A percentile compares a stretch with the other conserved stretches of the same genome.
Evolutionary conservation across 176 grass and related monocot species (phyloP).

Genomic region (Hyparrhenia diplandra): DNA sequence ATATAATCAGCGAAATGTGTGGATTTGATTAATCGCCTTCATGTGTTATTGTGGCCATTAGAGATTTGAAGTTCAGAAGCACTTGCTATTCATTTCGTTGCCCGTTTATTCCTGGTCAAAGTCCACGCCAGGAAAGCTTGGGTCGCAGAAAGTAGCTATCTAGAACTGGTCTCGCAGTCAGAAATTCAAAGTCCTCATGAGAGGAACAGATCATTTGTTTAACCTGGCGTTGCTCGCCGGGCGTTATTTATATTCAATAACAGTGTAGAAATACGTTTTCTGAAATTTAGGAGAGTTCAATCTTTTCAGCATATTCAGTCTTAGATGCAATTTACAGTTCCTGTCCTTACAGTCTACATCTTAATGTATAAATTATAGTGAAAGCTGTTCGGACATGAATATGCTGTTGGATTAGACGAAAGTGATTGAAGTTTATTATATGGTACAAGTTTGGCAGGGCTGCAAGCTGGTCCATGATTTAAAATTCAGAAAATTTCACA

Average conservation of each 20-base stretch:
- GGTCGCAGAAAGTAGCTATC: constrained; percentile 21
- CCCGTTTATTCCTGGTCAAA: too few relatives aligned
- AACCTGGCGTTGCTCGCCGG: too few relatives aligned
- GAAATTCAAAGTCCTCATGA: constrained; percentile 40
- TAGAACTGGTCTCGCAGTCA: constrained; percentile 36
- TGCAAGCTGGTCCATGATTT: neutral
- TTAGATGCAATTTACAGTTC: neutral
- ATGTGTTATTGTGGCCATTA: too few relatives aligned
- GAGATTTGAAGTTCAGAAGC: too few relatives aligned
- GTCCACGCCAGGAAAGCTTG: neutral
- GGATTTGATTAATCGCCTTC: too few relatives aligned
- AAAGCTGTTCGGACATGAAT: neutral
- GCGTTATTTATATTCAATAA: too few relatives aligned
- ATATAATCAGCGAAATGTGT: too few relatives aligned
- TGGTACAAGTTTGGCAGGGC: neutral
- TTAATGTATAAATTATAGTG: neutral
- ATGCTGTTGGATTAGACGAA: neutral
- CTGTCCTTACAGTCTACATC: neutral
- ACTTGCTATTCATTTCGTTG: too few relatives aligned
- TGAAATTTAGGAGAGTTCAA: neutral
- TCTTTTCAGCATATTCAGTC: constrained; percentile 1
- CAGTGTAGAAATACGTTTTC: neutral
- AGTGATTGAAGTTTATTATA: neutral
- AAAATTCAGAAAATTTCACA: neutral
- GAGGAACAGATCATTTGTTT: constrained; percentile 19